Evolutionary conservation across 2,329 filamentous ascomycete genomes (phyloP), one percentile per base, ranked within the genome.

Genomic region (Exophiala sp.): DNA sequence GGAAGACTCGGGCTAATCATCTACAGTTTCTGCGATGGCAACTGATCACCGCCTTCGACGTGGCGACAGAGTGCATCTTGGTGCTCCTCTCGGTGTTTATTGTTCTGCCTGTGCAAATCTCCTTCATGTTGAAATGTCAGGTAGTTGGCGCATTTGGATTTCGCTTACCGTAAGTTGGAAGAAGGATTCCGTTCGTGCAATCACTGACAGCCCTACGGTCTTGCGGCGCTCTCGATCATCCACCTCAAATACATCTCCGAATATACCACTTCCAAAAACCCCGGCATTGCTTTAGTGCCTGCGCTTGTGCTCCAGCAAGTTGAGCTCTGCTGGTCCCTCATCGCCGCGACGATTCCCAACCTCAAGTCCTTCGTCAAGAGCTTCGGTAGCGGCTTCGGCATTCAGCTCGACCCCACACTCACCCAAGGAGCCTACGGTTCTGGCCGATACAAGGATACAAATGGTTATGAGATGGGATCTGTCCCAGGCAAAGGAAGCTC

Each of bases 331-430:
- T 72, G 69, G 62, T 70, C 71, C 12, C 65, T 76, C 21, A 72
- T 73, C 54, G 64, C 70, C 0, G 69, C 70, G 36, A 75, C 72
- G 0, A 63, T 75, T 11, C 71, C 72, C 3, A 73, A 72, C 20
- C 63, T 73, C 29, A 73, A 72, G 52, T 67, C 69, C 4, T 74
- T 74, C 52, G 70, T 73, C 11, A 66, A 70, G 24, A 66, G 65
- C 44, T 73, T 74, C 63, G 71, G 70, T 54, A 72, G 70, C 12
- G 68, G 71, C n/a, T 73, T 71, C 43, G 55, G 55, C 20, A 62
- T 66, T 32, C 55, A 54, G 29, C 55, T 61, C 32, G 56, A 61
- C 20, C 52, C 58, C 12, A 51, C 56, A n/a, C 34, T 33, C 21
- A 57, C 57, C 14, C 49, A 54, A 35, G 24, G 2, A 5, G 38